Base-by-base conservation (phyloP, 306 rosid genomes). In the Ceratonia siliqua region DNA sequence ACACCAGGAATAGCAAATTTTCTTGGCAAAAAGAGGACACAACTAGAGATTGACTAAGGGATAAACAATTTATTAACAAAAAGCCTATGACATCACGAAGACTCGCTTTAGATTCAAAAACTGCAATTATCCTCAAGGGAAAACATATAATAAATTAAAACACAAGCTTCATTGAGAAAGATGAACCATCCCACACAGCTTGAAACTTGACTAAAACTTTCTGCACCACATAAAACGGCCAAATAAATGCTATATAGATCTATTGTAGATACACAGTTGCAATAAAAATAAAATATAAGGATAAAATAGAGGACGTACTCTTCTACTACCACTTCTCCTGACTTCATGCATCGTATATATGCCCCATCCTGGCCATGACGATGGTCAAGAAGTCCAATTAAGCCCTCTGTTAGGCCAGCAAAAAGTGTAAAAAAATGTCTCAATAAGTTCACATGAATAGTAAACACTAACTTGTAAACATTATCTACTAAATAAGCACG, bases 311-410 rank as follows among this genome's bases (percentile, higher is more conserved):
- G 76, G 62, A 75, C 57, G 30, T 92, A 95, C 99, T 87, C 98
- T 39, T 95, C 98, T 73, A 97, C 35, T 82, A 95, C 75, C 79
- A 95, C 99, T 9, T 90, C 96, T 86, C 99, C 99, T 54, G 99
- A 90, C 76, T 95, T 92, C 99, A 95, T 95, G 88, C 98, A 95
- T 71, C 99, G 98, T 74, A 95, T 78, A 85, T 92, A 95, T 70
- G 97, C 86, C 57, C 93, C 82, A 48, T 82, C 92, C 77, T 95
- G 99, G 55, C 90, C 93, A 79, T 90, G 95, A n/a, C 93, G 99
- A 36, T 28, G 93, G 21, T 95, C 93, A 83, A 95, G 98, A 90
- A 95, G 89, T 70, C 83, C 89, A 77, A 95, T 95, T 66, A 95
- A 75, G 41, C 88, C 98, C 93, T 90, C 99, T 92, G 89, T 30